Conservation (phyloP, 768 basidiomycete species). For the Panaeolus cyanescens region DNA sequence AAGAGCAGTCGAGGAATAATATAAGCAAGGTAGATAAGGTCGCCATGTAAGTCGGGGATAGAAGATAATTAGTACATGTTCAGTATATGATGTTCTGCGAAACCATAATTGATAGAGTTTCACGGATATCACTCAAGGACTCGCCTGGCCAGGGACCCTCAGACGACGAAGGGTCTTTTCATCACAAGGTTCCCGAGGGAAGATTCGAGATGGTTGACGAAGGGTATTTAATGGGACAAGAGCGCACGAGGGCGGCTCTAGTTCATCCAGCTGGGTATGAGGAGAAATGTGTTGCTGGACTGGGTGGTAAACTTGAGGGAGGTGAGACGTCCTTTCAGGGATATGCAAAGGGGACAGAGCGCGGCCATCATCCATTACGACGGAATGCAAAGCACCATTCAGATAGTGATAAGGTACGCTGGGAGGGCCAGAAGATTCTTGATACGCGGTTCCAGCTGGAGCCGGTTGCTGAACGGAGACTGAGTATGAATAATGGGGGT, state of each 20-base stretch:
- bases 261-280: background rate
- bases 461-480: background rate
- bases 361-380: background rate
- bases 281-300: background rate
- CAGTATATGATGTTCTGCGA: conserved; percentile 3
- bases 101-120: background rate
- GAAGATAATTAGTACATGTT: background rate
- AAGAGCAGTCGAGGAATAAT: background rate
- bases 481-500: background rate
- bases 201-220: conserved; percentile 45
- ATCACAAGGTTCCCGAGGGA: conserved; percentile 58
- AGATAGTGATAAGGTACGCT: background rate
- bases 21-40: background rate
- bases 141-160: conserved; percentile 15
- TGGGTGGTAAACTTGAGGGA: background rate
- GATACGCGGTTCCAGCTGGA: background rate
- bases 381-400: background rate
- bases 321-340: conserved; percentile 4
- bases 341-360: conserved; percentile 11
- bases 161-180: conserved; percentile 60
- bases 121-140: conserved; percentile 11
- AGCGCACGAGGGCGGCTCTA: conserved; percentile 23
- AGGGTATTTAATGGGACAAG: conserved; percentile 62
- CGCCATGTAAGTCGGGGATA: background rate
- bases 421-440: background rate